Evolutionary conservation across 148 eudicot genomes (phyloP), one percentile per base, ranked within the genome.

Genomic region (Silene latifolia): DNA sequence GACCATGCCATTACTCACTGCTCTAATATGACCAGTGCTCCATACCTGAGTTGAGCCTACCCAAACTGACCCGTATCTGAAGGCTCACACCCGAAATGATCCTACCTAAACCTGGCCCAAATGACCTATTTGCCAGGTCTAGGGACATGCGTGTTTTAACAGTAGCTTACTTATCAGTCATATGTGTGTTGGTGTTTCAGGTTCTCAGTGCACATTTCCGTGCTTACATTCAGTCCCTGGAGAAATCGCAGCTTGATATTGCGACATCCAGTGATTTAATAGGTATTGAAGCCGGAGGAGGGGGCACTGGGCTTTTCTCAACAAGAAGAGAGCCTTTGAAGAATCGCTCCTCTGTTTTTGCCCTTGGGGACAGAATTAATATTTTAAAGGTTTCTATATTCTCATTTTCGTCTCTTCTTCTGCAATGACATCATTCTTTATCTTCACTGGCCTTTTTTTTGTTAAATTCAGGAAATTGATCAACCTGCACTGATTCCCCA

Each of bases 401-500:
- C 54, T 13, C 23, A 3, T 10, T 19, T 8, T 14, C 27, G 23
- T 29, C 5, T 56, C 18, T 29, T 27, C n/a, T 32, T 74, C 47
- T 62, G 71, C 39, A 63, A 29, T 60, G 35, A 63, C 67, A 12
- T 39, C 42, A 25, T n/a, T 21, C 24, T 58, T 46, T 67, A 35
- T 32, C 56, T 47, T 35, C 46, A 35, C 29, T 65, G 35, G 21
- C 63, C 19, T 76, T 56, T 64, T 56, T 64, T 63, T 25, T 27
- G 54, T 20, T 42, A 17, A 63, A 53, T 77, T 71, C 84, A 95
- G 99, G 97, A 95, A 87, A 89, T 95, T 81, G 99, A 95, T 73
- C 97, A 95, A 84, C 92, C 99, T 79, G 93, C 97, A 8, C 83
- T 95, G 66, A 95, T 95, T 75, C 99, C 97, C 35, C 99, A 95